A percentile compares a stretch with the other conserved stretches of the same genome.
Conservation (phyloP, 164 flowering plant species). For the Buxus sempervirens region DNA sequence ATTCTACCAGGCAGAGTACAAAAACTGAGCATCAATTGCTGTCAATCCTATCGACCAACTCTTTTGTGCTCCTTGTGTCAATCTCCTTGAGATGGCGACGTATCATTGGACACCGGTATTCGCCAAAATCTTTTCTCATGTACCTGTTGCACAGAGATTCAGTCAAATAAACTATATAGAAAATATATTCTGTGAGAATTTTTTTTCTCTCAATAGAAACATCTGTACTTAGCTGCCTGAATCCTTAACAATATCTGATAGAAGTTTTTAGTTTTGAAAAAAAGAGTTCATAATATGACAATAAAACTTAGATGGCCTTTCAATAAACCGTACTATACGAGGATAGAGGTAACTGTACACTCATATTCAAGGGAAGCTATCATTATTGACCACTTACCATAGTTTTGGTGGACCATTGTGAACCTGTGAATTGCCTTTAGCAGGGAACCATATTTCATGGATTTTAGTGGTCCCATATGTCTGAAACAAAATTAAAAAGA, state of each 20-base stretch:
- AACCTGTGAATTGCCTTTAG: slow-evolving; percentile 55
- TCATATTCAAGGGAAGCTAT: background rate
- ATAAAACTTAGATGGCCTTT: background rate
- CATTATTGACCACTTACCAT: slow-evolving; percentile 23
- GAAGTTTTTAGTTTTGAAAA: background rate
- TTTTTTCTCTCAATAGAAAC: background rate
- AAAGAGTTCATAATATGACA: background rate
- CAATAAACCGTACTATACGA: background rate
- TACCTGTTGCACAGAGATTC: background rate
- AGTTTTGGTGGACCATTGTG: slow-evolving; percentile 57
- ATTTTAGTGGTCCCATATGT: slow-evolving; percentile 70
- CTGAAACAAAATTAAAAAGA: slow-evolving; percentile 32
- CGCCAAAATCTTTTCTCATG: background rate
- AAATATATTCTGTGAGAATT: no score
- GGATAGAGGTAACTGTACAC: background rate
- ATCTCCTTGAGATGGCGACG: no score
- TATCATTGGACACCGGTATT: no score
- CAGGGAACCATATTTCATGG: slow-evolving; percentile 58
- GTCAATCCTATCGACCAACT: no score
- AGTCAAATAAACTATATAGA: background rate
- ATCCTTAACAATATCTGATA: background rate
- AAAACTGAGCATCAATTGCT: no score
- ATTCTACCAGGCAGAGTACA: no score
- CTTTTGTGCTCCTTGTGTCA: no score
- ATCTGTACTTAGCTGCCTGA: background rate